A percentile compares a stretch with the other conserved stretches of the same genome.
These are phyloP conservation scores for Aspergillus cejpii DNA, from an alignment of 2,329 filamentous ascomycete species.

Conservation along the genomic window DNA sequence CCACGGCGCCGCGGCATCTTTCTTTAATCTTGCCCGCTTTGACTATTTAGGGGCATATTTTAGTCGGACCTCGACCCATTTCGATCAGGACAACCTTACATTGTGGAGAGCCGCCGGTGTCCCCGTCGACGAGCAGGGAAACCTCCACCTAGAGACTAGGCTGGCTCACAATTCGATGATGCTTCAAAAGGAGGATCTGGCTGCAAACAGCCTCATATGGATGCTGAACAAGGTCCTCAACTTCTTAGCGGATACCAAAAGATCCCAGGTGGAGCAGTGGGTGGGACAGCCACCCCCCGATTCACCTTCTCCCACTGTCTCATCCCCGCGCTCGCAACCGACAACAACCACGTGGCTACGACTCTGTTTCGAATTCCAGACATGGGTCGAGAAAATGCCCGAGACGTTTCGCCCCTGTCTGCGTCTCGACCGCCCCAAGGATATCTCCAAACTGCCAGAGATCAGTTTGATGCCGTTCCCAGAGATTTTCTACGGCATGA, in stretches of 20 bases:
- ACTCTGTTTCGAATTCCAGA: slow-evolving; percentile 49
- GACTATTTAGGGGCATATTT: slow-evolving; percentile 58
- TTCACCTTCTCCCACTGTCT: slow-evolving; percentile 30
- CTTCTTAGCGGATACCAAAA: slow-evolving; percentile 54
- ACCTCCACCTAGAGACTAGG: slow-evolving; percentile 36
- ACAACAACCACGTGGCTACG: slow-evolving; percentile 48
- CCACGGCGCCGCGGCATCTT: slow-evolving; percentile 51
- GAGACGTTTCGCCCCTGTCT: slow-evolving; percentile 53
- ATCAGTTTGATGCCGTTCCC: slow-evolving; percentile 39
- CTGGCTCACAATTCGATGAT: neutral
- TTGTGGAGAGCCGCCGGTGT: slow-evolving; percentile 58
- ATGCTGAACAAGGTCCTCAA: slow-evolving; percentile 58
- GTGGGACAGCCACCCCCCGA: slow-evolving; percentile 25
- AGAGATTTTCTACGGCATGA: slow-evolving; percentile 55
- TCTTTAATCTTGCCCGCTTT: slow-evolving; percentile 59
- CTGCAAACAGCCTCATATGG: slow-evolving; percentile 57
- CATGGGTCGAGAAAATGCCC: slow-evolving; percentile 53
- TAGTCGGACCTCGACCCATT: slow-evolving; percentile 51
- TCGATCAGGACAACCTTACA: slow-evolving; percentile 51
- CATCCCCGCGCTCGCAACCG: slow-evolving; percentile 38
- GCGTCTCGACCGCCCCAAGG: slow-evolving; percentile 38
- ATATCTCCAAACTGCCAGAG: slow-evolving; percentile 28
- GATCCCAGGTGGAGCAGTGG: slow-evolving; percentile 38
- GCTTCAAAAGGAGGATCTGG: slow-evolving; percentile 49
- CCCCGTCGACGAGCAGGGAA: slow-evolving; percentile 46